A percentile compares a stretch with the other conserved stretches of the same genome.
These are phyloP conservation scores for Naematelia encephala DNA, from an alignment of 768 basidiomycete species.

Conservation along the genomic window DNA sequence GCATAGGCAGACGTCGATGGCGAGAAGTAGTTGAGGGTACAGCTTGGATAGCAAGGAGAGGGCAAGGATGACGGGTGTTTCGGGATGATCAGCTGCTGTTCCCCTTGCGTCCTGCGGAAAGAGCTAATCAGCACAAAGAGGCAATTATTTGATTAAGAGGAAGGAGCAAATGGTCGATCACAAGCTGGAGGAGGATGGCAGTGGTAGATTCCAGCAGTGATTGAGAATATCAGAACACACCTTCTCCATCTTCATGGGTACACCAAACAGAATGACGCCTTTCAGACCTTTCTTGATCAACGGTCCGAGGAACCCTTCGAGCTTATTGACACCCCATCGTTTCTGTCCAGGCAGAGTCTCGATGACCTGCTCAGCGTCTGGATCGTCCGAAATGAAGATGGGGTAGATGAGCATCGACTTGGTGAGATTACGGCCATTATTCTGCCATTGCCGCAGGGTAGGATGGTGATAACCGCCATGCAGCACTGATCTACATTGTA, in stretches of 20 bases:
- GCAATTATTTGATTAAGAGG: not conserved
- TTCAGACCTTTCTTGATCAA: constrained; percentile 82
- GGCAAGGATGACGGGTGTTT: constrained; percentile 91
- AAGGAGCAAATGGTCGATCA: not conserved
- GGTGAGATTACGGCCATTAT: constrained; percentile 57
- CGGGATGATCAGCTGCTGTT: constrained; percentile 80
- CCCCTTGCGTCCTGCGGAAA: constrained; percentile 68
- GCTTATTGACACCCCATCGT: constrained; percentile 89
- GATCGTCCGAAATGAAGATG: constrained; percentile 95
- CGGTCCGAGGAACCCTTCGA: constrained; percentile 81
- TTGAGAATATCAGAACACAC: constrained; percentile 11
- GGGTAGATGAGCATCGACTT: constrained; percentile 95
- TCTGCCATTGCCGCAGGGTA: constrained; percentile 81
- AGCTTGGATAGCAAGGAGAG: constrained; percentile 70
- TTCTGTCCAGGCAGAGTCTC: constrained; percentile 76
- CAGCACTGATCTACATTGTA: constrained; percentile 36
- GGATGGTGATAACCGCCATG: constrained; percentile 93
- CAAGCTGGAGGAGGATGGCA: not conserved
- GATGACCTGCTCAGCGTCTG: constrained; percentile 75
- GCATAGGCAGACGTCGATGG: constrained; percentile 96
- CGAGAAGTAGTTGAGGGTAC: constrained; percentile 83
- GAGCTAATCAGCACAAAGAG: not conserved
- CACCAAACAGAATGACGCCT: constrained; percentile 82
- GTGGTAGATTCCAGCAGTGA: no score
- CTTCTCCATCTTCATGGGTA: constrained; percentile 48